Evolutionary conservation across 2,329 filamentous ascomycete genomes (phyloP), one percentile per base, ranked within the genome.

Genomic region (Neofusicoccum ribis): DNA sequence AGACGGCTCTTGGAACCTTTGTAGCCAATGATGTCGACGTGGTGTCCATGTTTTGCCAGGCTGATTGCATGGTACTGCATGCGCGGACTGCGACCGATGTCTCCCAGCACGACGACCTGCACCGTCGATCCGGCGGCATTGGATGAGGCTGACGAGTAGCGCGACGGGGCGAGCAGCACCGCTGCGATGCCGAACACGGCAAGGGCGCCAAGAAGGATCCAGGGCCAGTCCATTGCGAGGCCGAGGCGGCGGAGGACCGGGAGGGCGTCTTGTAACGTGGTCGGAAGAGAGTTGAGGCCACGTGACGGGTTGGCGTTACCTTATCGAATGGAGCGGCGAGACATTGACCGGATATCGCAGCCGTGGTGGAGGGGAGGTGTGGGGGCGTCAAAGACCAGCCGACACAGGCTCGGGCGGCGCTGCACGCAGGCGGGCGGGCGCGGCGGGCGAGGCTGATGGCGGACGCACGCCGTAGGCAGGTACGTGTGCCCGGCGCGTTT

Each of bases 31-130:
- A 99, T 81, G 74, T 94, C 89, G 20, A 97, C 94, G 39, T 85
- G 84, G 6, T 88, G 90, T 27, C 92, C 92, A 73, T 93, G 88
- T 72, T 89, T 91, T 46, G 92, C 92, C 72, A 98, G 88, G 76
- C 94, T 98, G 70, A 97, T 82, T 20, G 94, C 94, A 84, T 99
- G 95, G 72, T 99, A 98, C 75, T 98, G 93, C 94, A 99, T 99
- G 65, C 95, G 92, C 58, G 95, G 95, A 75, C 94, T 98, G 51
- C 93, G 88, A 44, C 95, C 95, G 76, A 99, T 93, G 74, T 99
- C 95, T 50, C 95, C 95, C 34, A 99, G 85, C 17, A 99, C 95
- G 15, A 99, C 84, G 61, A 99, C 87, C 77, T 97, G 92, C 49
- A 94, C 85, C 0, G 83, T 85, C 8, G 34, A 27, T 23, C 14